Evolutionary conservation across 768 basidiomycete genomes (phyloP), one percentile per base, ranked within the genome.

Genomic region (Suillus occidentalis): DNA sequence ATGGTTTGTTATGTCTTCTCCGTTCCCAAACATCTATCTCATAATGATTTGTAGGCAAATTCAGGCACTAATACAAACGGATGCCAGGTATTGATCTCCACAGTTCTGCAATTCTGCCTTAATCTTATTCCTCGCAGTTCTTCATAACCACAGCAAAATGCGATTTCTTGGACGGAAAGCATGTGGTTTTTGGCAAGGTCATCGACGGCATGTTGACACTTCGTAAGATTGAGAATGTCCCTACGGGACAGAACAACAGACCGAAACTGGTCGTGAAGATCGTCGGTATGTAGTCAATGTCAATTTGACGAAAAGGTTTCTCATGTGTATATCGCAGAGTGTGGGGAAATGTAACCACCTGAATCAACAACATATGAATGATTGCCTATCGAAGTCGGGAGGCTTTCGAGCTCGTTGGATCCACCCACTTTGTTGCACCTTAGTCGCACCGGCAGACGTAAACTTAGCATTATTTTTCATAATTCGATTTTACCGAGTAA

Each of bases 131-230:
- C 12, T 63, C 42, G 20, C 74, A 97, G 87, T 99, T 99, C 82
- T 99, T 99, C 83, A 89, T 99, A 73, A 99, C 97, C 0, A 95
- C 94, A 2, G 93, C 88, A 10, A 91, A 92, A 69, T 97, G 96
- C 68, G 94, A 96, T 67, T 99, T 99, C 78, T 85, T 99, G 52
- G 96, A 99, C 73, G 93, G 88, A 68, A 94, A 96, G 76, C 95
- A 97, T 73, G 91, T 95, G 69, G 94, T 96, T 2, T 97, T 97
- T 71, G 95, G 95, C 7, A 89, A 85, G 68, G 91, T 97, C 42
- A 86, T 93, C 67, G 94, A 97, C 64, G 94, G 94, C 31, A 93
- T 99, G 91, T 86, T 99, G 65, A 97, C 95, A 4, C 82, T 99
- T 60, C 84, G 97, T 68, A 99, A 98, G 76, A 93, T 99, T 63